Base-by-base conservation (phyloP, 805 yeast genomes). In the Candida ulmi region DNA sequence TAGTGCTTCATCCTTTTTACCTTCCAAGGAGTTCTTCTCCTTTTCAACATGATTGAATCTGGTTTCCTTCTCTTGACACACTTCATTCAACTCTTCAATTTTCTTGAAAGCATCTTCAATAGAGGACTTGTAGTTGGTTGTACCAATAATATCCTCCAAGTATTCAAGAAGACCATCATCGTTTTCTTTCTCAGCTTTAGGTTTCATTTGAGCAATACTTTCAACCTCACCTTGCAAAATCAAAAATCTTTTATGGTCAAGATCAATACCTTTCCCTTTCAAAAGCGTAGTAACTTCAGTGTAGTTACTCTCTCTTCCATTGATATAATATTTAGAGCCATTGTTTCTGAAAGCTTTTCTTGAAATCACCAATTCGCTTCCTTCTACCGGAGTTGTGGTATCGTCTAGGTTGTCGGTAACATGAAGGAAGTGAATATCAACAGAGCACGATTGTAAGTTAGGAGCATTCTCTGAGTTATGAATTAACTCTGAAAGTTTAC, bases 171-270 rank as follows among this genome's bases (percentile, higher is more conserved):
- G 67, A 0, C 99, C 99, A 57, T 93, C 98, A 52, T 91, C 98
- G 47, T 78, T 78, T 38, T 87, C 95, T 37, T 71, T 76, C 54
- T 93, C 97, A 0, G 97, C 98, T 55, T 91, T 93, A 11, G 99
- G 85, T 57, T 91, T 91, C 99, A 93, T 95, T 59, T 93, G 97
- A 0, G 99, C 97, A 55, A 93, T 93, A 48, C 90, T 83, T 65
- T 93, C 99, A 32, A 93, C 99, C 59, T 93, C 99, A 58, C 99
- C 99, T 63, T 93, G 99, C 33, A 93, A 67, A 56, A 93, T 95
- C 51, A 93, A 71, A 53, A 93, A 93, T 51, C 99, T 72, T 57
- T 93, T 93, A 61, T 93, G 99, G 50, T 90, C 95, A 45, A 93
- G 69, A 61, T 93, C 99, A 42, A 93, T 84, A 5, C 98, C 99